These are phyloP conservation scores for Aurifilum marmelostoma DNA, from an alignment of 2,329 filamentous ascomycete species.

Conservation along the genomic window DNA sequence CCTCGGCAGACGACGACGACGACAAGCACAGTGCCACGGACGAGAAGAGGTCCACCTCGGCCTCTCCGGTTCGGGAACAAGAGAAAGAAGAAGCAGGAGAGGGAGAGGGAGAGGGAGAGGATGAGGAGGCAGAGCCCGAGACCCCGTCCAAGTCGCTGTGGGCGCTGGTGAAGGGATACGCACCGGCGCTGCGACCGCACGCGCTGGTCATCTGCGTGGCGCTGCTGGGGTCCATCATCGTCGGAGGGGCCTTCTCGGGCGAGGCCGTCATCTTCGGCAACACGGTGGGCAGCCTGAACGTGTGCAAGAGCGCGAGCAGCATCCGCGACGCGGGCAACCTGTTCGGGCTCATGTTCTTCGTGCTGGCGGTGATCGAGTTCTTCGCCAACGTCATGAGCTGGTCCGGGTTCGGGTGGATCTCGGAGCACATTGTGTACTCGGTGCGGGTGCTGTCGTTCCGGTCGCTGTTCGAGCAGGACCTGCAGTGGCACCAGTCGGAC, in stretches of 20 bases:
- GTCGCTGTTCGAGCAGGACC: conserved; percentile 59
- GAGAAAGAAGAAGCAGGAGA: too few relatives aligned
- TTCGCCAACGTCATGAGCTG: conserved; percentile 61
- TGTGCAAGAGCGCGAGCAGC: conserved; percentile 51
- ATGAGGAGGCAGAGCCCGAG: conserved; percentile 23
- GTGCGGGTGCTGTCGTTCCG: conserved; percentile 60
- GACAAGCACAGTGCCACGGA: not conserved
- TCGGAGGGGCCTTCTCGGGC: conserved; percentile 60
- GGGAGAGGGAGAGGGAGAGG: conserved; percentile 8
- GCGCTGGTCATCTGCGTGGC: conserved; percentile 45
- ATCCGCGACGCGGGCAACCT: conserved; percentile 56
- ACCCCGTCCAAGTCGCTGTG: conserved; percentile 24
- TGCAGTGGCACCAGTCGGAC: conserved; percentile 69
- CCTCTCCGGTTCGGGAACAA: not conserved
- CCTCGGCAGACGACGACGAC: not conserved
- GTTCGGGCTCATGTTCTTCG: conserved; percentile 62
- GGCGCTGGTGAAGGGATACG: conserved; percentile 21
- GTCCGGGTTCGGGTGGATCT: conserved; percentile 58
- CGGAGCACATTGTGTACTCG: conserved; percentile 60
- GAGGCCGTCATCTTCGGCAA: conserved; percentile 64
- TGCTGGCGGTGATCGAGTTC: conserved; percentile 62
- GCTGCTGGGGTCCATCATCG: conserved; percentile 53
- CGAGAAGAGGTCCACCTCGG: not conserved
- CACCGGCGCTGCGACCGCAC: conserved; percentile 22
- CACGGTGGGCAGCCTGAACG: conserved; percentile 59